These are phyloP conservation scores for Boletus sp. DNA, from an alignment of 768 basidiomycete species.

Conservation along the genomic window DNA sequence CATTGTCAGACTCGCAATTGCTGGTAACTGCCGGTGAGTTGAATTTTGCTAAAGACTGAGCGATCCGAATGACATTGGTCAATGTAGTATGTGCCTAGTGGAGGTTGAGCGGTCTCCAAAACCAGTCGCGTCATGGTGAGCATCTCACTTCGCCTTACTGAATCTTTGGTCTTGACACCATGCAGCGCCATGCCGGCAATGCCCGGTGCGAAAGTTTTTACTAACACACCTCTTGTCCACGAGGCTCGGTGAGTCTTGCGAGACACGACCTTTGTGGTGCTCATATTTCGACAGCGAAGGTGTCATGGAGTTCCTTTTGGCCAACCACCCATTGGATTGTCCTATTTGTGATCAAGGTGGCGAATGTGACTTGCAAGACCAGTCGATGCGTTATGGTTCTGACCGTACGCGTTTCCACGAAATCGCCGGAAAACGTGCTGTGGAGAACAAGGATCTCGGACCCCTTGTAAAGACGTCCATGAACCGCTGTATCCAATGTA, in stretches of 20 bases:
- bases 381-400: conserved; percentile 98
- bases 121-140: conserved; percentile 89
- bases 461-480: conserved; percentile 98
- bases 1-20: conserved; percentile 78
- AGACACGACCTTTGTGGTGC: neutral
- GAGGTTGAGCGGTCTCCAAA: conserved; percentile 96
- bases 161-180: neutral
- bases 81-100: conserved; percentile 89
- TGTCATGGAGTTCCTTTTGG: conserved; percentile 97
- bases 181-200: conserved; percentile 94
- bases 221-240: conserved; percentile 87
- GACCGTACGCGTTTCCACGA: conserved; percentile 99
- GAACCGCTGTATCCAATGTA: conserved; percentile 99
- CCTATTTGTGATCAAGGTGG: conserved; percentile 99
- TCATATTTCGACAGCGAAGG: conserved; percentile 62
- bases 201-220: conserved; percentile 89
- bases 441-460: conserved; percentile 97
- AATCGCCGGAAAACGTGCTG: conserved; percentile 94
- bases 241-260: conserved; percentile 63
- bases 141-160: neutral
- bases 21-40: conserved; percentile 91
- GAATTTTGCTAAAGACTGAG: conserved; percentile 1
- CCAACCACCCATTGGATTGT: conserved; percentile 98
- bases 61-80: conserved; percentile 3
- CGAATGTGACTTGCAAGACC: conserved; percentile 98